Conservation (phyloP, 2,329 filamentous ascomycete species). For the Bimuria novae-zelandiae region DNA sequence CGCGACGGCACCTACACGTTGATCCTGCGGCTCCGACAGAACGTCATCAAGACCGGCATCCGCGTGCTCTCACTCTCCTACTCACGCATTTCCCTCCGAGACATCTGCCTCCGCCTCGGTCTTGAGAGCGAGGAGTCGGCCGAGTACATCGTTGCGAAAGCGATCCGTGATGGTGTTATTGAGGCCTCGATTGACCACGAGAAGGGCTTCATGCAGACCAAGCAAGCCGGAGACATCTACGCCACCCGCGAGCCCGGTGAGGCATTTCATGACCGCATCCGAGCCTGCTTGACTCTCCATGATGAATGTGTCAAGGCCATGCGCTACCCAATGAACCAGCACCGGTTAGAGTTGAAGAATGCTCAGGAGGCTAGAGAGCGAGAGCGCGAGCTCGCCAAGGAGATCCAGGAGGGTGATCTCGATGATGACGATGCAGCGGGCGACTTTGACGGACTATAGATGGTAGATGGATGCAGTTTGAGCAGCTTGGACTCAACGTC, state of each 20-base stretch:
- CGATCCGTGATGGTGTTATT: conserved; percentile 95
- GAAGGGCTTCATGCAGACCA: conserved; percentile 97
- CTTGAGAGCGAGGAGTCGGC: conserved; percentile 95
- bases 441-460: conserved; percentile 92
- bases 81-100: conserved; percentile 92
- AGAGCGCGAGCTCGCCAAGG: conserved; percentile 96
- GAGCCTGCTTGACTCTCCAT: conserved; percentile 86
- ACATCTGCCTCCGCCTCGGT: conserved; percentile 94
- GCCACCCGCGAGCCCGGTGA: conserved; percentile 94
- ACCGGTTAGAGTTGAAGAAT: conserved; percentile 94
- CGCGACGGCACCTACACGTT: conserved; percentile 94
- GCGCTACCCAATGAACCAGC: conserved; percentile 99
- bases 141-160: conserved; percentile 99
- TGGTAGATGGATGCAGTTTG: conserved; percentile 1
- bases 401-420: conserved; percentile 96
- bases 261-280: conserved; percentile 96
- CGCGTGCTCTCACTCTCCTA: conserved; percentile 99
- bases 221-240: conserved; percentile 94
- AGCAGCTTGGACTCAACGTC: conserved; percentile 2
- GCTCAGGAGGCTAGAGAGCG: conserved; percentile 97
- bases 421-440: conserved; percentile 95
- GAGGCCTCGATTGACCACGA: conserved; percentile 94
- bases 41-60: conserved; percentile 99
- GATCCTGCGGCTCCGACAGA: conserved; percentile 91
- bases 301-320: conserved; percentile 99